These are phyloP conservation scores for Chaetomium sp. DNA, from an alignment of 2,329 filamentous ascomycete genomes.

Conservation along the genomic window DNA sequence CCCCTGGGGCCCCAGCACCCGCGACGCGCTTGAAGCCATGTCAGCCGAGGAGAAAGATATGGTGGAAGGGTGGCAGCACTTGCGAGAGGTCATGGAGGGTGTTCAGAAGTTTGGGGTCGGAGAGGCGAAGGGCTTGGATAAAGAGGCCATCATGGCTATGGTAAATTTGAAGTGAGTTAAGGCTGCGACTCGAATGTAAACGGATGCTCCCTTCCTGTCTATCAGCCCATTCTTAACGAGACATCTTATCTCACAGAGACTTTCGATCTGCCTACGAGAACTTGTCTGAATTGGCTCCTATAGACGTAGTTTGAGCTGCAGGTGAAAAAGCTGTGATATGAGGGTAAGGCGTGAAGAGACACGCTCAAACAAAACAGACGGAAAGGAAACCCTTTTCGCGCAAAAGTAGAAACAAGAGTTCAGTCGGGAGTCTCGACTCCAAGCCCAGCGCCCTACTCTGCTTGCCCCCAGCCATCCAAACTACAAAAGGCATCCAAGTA, in stretches of 20 bases:
- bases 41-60: conserved; percentile 19
- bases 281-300: background rate
- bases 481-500: background rate
- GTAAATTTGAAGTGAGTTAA: background rate
- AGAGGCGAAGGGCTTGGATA: background rate
- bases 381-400: no score
- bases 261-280: background rate
- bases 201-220: background rate
- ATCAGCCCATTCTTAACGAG: background rate
- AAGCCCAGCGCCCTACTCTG: no score
- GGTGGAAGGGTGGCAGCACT: conserved; percentile 8
- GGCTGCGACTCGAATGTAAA: background rate
- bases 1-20: conserved; percentile 20
- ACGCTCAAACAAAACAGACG: no score
- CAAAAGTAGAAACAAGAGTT: no score
- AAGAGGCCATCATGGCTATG: conserved; percentile 3
- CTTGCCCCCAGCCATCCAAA: background rate
- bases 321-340: no score
- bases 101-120: conserved; percentile 4
- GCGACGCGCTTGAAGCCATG: background rate
- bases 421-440: no score
- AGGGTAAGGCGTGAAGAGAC: no score
- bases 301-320: background rate
- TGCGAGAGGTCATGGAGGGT: conserved; percentile 3
- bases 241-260: background rate